Evolutionary conservation across 768 basidiomycete species (phyloP).

Genomic region (Rhizopogon roseolus): DNA sequence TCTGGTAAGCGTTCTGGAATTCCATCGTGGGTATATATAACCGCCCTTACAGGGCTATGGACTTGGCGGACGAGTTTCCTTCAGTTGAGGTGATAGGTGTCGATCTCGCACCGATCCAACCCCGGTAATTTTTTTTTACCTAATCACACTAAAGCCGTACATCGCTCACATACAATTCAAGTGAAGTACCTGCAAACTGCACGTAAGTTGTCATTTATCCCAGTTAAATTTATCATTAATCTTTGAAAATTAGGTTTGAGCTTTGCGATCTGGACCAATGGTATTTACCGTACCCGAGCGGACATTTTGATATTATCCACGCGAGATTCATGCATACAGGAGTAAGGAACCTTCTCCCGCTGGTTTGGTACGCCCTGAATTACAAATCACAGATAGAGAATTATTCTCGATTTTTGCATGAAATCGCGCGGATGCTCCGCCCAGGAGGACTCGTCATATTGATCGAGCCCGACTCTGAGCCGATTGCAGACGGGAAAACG

Average conservation of each 20-base stretch:
- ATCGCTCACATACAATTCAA: conserved; percentile 24
- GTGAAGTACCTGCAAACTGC: conserved; percentile 67
- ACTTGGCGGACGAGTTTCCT: conserved; percentile 71
- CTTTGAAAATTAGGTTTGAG: conserved; percentile 47
- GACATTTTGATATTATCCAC: conserved; percentile 64
- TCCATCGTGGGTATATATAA: background rate
- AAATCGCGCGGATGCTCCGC: conserved; percentile 62
- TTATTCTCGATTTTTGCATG: conserved; percentile 54
- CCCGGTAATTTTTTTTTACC: conserved; percentile 39
- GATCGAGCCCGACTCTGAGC: conserved; percentile 56
- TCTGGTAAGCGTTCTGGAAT: conserved; percentile 39
- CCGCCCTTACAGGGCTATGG: conserved; percentile 50
- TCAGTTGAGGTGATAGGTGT: conserved; percentile 61
- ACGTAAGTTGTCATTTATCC: conserved; percentile 42
- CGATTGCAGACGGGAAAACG: conserved; percentile 41
- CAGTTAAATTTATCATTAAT: conserved; percentile 3
- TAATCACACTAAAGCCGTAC: conserved; percentile 1
- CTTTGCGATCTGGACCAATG: conserved; percentile 61
- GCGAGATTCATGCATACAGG: conserved; percentile 66
- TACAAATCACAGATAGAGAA: conserved; percentile 46
- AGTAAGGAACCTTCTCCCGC: conserved; percentile 33
- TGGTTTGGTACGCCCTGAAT: conserved; percentile 1
- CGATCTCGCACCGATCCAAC: conserved; percentile 71
- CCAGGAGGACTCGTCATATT: conserved; percentile 68
- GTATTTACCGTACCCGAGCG: conserved; percentile 58